Evolutionary conservation across 2,329 filamentous ascomycete genomes (phyloP), one percentile per base, ranked within the genome.

Genomic region (Gaeumannomyces tritici): DNA sequence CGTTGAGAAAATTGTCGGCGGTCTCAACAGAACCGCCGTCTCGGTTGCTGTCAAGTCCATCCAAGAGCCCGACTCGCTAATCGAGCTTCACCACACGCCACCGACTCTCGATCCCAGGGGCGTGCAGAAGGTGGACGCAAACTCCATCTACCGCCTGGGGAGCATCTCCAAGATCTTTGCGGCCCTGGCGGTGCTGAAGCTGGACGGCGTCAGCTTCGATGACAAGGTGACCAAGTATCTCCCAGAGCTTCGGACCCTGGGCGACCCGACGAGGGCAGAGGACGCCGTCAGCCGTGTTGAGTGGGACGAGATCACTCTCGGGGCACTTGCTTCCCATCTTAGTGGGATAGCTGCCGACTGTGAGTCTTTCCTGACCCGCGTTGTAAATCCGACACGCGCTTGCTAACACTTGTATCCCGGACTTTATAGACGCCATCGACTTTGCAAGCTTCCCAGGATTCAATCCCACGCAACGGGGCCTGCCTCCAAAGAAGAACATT

Each of bases 141-240:
- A 74, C 57, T 74, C 74, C 0, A 67, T 75, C 42, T 77, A 74
- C 63, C 70, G 74, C 4, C 61, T 75, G 8, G 74, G 70, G 27
- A 76, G 74, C 62, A 67, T 76, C 56, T 73, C 74, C n/a, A 76
- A 76, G 64, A 63, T 74, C 6, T 66, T 74, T 42, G 64, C 70
- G 0, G 64, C 67, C 0, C 66, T 79, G 12, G 70, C 72, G 0
- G 66, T 72, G 72, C 7, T 76, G 75, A 64, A 57, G 55, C 54
- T 61, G 29, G 60, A 64, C 0, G 66, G 69, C 2, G 68, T 76
- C 15, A 68, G 73, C 18, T 60, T 75, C 70, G 73, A 80, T 2
- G 76, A 75, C 57, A 76, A 76, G 0, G 71, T 83, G 6, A 73
- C 78, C 1, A 74, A 79, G 47, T 79, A 79, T 61, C 68, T 82